Evolutionary conservation across 176 grass and related monocot species (phyloP), one percentile per base, ranked within the genome.

Genomic region (Musa schizocarpa): DNA sequence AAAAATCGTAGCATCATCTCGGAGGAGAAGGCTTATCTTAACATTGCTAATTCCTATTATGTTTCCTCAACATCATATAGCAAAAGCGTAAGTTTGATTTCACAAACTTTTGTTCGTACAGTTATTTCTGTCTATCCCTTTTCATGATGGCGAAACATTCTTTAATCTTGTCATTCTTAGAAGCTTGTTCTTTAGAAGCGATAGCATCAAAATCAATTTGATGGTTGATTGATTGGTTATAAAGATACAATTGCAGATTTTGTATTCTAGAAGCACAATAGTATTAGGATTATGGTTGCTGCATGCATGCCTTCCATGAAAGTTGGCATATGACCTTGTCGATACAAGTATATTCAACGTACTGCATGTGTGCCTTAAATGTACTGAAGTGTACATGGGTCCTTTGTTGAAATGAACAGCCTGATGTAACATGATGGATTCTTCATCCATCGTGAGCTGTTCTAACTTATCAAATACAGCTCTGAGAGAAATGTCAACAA

Each of bases 1-100:
- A 56, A 82, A 58, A 82, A 78, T 80, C 68, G 63, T 68, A 26
- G 53, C 56, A 13, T 75, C 12, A 76, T 84, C 74, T 84, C 85
- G 70, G 65, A 98, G 86, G 79, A 91, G 90, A 89, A 84, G 77
- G 26, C 62, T 98, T 76, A 71, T 81, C 77, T 82, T 89, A 52
- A 65, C 78, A 20, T 51, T 79, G 50, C 19, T 86, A 25, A 82
- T 98, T 65, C 79, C 88, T 71, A 70, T 93, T 78, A 9, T 98
- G 54, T 72, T 93, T 82, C 68, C 88, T 78, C 84, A 63, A 73
- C 68, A 89, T 76, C 75, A 88, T 6, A 70, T 81, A 2, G 85
- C 82, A 71, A 81, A 55, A 53, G 90, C 82, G 94, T 98, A 91
- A 88, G 89, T 88, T 74, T 64, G 55, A 50, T 69, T 57, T 63